These are phyloP conservation scores for Dipteronia sinensis DNA, from an alignment of 345 rosid genomes.

Conservation along the genomic window DNA sequence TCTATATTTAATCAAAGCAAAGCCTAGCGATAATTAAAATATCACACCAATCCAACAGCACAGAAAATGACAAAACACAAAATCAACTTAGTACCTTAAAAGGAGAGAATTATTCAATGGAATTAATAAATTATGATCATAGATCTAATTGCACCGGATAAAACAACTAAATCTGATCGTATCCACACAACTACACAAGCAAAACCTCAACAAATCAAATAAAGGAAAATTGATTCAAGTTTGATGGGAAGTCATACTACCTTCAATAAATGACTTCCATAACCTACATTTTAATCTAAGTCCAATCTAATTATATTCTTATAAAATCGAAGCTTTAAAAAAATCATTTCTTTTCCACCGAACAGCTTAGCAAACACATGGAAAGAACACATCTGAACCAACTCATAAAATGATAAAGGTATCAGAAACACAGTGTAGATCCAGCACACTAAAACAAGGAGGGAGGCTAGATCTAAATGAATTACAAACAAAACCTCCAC, in stretches of 20 bases:
- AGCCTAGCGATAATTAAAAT: background rate
- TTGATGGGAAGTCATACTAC: background rate
- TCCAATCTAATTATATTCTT: background rate
- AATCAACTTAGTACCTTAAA: background rate
- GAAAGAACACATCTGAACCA: no score
- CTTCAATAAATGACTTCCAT: conserved; percentile 2
- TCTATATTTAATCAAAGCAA: background rate
- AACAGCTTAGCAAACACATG: background rate
- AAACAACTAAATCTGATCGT: background rate
- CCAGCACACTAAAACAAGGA: background rate
- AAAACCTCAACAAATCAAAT: background rate
- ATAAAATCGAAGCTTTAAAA: background rate
- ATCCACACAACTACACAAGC: background rate
- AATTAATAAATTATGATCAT: background rate
- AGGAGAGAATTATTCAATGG: background rate
- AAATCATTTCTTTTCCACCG: background rate
- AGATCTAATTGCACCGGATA: background rate
- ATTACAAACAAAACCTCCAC: background rate
- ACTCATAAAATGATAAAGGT: background rate
- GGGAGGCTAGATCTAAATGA: background rate
- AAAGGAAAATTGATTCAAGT: background rate
- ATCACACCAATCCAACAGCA: background rate
- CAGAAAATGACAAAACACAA: background rate
- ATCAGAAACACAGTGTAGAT: background rate
- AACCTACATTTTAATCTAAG: background rate